A percentile compares a stretch with the other conserved stretches of the same genome.
Conservation (phyloP, 1,139 yeast species). For the Martiniozyma asiatica region DNA sequence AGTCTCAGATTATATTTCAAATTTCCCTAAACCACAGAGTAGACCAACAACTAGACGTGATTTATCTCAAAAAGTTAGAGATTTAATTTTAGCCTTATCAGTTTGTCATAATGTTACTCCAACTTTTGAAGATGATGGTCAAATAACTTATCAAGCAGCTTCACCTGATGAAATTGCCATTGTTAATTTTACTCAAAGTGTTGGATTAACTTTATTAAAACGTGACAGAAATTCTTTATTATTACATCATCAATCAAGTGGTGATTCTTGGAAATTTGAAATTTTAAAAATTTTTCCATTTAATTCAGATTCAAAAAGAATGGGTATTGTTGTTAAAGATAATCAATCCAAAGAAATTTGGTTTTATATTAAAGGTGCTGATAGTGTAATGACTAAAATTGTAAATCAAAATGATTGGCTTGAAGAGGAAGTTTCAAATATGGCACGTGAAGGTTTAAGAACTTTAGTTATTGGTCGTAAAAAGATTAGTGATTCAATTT, state of each 20-base stretch:
- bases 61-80: slow-evolving; percentile 64
- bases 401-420: slow-evolving; percentile 89
- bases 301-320: slow-evolving; percentile 87
- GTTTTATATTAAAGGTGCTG: slow-evolving; percentile 94
- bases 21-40: slow-evolving; percentile 17
- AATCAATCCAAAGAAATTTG: slow-evolving; percentile 52
- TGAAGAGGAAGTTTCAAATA: slow-evolving; percentile 92
- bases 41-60: slow-evolving; percentile 40
- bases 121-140: slow-evolving; percentile 54
- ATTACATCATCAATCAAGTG: slow-evolving; percentile 51
- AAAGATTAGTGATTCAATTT: slow-evolving; percentile 40
- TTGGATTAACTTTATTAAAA: slow-evolving; percentile 67
- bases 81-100: slow-evolving; percentile 70
- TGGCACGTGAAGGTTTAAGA: slow-evolving; percentile 97
- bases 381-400: slow-evolving; percentile 81
- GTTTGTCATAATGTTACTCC: slow-evolving; percentile 96
- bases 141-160: slow-evolving; percentile 83
- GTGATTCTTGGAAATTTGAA: slow-evolving; percentile 43
- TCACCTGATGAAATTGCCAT: slow-evolving; percentile 98
- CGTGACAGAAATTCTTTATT: slow-evolving; percentile 74
- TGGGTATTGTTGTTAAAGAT: slow-evolving; percentile 82
- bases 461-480: slow-evolving; percentile 88
- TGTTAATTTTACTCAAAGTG: slow-evolving; percentile 78
- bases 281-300: slow-evolving; percentile 84
- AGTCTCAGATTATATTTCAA: slow-evolving; percentile 55